Evolutionary conservation across 208 protist genomes (phyloP).

Genomic region (Angomonas desouzai): DNA sequence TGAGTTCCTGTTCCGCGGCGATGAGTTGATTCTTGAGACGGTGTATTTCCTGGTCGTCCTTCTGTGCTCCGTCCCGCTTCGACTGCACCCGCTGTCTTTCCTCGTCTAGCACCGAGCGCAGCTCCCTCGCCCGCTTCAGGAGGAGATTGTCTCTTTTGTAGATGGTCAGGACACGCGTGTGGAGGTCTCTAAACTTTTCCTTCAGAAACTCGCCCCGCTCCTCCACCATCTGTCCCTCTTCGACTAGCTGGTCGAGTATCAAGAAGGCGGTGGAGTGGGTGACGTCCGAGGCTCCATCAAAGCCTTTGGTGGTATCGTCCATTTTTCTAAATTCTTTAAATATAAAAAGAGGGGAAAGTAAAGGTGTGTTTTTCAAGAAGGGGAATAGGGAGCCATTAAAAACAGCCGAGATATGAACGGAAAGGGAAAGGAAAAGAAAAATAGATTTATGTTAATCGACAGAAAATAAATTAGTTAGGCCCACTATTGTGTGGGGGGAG

Average conservation of each 20-base stretch:
- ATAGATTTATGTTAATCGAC: conserved; percentile 4
- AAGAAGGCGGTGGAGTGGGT: conserved; percentile 84
- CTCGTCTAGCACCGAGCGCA: conserved; percentile 75
- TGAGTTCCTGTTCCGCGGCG: conserved; percentile 73
- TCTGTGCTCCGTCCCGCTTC: conserved; percentile 58
- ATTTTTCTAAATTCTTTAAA: conserved; percentile 6
- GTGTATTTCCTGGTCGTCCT: conserved; percentile 86
- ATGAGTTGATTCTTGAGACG: conserved; percentile 68
- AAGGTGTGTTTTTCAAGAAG: conserved; percentile 5
- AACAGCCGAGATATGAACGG: conserved; percentile 11
- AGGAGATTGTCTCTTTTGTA: conserved; percentile 90
- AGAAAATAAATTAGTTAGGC: not conserved
- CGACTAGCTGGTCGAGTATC: conserved; percentile 75
- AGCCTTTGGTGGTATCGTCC: not conserved
- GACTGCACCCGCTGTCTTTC: conserved; percentile 68
- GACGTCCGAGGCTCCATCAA: conserved; percentile 80
- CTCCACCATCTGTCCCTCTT: conserved; percentile 83
- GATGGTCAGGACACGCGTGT: conserved; percentile 79
- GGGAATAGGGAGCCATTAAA: conserved; percentile 16
- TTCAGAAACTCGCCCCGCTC: conserved; percentile 85
- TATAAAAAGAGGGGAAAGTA: conserved; percentile 5
- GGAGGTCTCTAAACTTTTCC: conserved; percentile 81
- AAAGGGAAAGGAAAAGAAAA: conserved; percentile 10
- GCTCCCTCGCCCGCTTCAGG: conserved; percentile 78
- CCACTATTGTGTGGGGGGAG: too few relatives aligned